Conservation (phyloP, 1,284 basidiomycete species). For the Malassezia psittaci region DNA sequence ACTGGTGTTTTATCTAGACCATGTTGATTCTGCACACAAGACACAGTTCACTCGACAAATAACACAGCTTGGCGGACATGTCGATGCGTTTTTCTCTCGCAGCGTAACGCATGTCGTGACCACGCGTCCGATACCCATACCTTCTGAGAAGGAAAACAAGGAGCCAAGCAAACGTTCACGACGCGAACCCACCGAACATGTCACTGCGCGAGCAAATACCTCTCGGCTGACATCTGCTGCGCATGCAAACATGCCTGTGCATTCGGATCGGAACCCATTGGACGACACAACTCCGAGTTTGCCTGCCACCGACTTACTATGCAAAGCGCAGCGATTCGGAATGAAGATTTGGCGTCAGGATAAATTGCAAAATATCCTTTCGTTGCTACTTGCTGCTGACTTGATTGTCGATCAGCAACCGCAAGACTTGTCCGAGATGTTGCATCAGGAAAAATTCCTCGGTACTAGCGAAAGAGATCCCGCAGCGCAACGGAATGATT, state of each 20-base stretch:
- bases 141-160: slow-evolving; percentile 1
- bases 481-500: slow-evolving; percentile 72
- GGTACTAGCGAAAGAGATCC: slow-evolving; percentile 86
- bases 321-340: slow-evolving; percentile 64
- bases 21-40: slow-evolving; percentile 26
- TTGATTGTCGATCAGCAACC: slow-evolving; percentile 3
- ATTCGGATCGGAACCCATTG: slow-evolving; percentile 43
- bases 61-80: slow-evolving; percentile 30
- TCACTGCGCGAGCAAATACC: not conserved
- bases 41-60: slow-evolving; percentile 23
- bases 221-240: slow-evolving; percentile 5
- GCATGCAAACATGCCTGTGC: slow-evolving; percentile 9
- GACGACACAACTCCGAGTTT: slow-evolving; percentile 31
- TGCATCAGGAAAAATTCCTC: slow-evolving; percentile 75
- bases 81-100: slow-evolving; percentile 45
- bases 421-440: slow-evolving; percentile 53
- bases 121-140: slow-evolving; percentile 24
- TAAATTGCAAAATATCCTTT: slow-evolving; percentile 17
- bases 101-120: slow-evolving; percentile 43
- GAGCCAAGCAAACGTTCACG: not conserved
- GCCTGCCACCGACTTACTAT: slow-evolving; percentile 56
- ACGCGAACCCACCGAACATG: too few relatives aligned
- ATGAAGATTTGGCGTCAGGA: slow-evolving; percentile 80
- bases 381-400: slow-evolving; percentile 21
- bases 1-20: slow-evolving; percentile 44